Conservation (phyloP, 2,329 filamentous ascomycete species). For the Fusarium agapanthi region DNA sequence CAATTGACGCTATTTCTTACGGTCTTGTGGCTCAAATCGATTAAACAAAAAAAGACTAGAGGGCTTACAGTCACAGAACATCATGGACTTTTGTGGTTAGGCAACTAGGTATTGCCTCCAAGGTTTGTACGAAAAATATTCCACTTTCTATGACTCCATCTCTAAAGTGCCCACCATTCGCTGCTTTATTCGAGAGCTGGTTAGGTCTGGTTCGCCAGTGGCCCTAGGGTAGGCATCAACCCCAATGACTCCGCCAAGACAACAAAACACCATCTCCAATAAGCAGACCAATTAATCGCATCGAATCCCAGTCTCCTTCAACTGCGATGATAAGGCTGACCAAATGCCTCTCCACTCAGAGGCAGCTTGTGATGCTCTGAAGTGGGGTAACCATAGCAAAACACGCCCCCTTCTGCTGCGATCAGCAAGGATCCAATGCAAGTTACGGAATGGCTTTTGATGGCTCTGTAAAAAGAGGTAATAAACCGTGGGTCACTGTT, state of each 20-base stretch:
- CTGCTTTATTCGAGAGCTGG: accelerated
- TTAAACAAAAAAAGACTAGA: too few relatives aligned
- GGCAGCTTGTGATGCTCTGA: background rate
- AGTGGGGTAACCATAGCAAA: background rate
- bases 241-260: background rate
- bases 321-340: background rate
- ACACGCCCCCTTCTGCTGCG: background rate
- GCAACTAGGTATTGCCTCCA: accelerated
- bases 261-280: background rate
- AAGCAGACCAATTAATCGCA: background rate
- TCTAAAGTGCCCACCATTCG: background rate
- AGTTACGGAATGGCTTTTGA: background rate
- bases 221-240: background rate
- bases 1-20: accelerated
- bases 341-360: background rate
- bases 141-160: background rate
- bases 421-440: background rate
- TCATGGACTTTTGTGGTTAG: background rate
- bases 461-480: background rate
- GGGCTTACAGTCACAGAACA: too few relatives aligned
- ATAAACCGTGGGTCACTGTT: background rate
- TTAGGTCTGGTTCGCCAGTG: background rate
- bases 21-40: accelerated
- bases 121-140: background rate
- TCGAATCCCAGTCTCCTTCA: background rate